Percentiles rank a stretch among this genome's conserved stretches.
phyloP scores from a whole-genome alignment of 2,329 filamentous ascomycete species.

The Colletotrichum lupini region DNA sequence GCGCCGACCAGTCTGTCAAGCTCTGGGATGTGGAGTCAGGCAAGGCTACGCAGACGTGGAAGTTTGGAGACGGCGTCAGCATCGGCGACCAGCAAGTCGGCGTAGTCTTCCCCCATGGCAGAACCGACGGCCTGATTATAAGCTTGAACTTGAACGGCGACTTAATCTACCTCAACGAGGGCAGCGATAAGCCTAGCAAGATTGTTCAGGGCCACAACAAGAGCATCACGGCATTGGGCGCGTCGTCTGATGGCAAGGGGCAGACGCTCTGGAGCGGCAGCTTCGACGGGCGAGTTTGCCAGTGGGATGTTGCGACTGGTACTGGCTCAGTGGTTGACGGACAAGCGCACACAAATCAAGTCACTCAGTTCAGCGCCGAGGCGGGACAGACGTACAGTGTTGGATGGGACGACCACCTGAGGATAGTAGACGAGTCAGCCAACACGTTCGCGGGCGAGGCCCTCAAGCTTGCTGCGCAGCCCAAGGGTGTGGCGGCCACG shows the following conservation, averaged over 20 bases:
- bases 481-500: constrained; percentile 75
- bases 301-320: constrained; percentile 82
- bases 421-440: constrained; percentile 79
- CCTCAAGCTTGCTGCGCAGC: constrained; percentile 79
- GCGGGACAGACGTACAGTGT: constrained; percentile 81
- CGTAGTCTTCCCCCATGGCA: constrained; percentile 86
- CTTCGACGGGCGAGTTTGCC: constrained; percentile 87
- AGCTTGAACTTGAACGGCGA: constrained; percentile 90
- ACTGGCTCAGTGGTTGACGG: constrained; percentile 79
- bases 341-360: constrained; percentile 85
- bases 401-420: constrained; percentile 93
- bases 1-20: constrained; percentile 93
- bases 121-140: constrained; percentile 88
- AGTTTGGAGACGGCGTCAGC: constrained; percentile 77
- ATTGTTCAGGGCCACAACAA: constrained; percentile 91
- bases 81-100: constrained; percentile 92
- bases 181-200: constrained; percentile 74
- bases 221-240: constrained; percentile 82
- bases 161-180: constrained; percentile 86
- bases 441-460: constrained; percentile 79
- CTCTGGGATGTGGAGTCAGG: constrained; percentile 91
- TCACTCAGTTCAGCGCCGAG: constrained; percentile 77
- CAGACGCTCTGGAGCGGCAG: constrained; percentile 88
- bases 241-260: constrained; percentile 64
- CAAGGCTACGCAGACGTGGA: constrained; percentile 84